Percentiles rank a stretch among this genome's conserved stretches.
phyloP scores from a whole-genome alignment of 2,329 filamentous ascomycete species.

The Aspergillus caelatus region DNA sequence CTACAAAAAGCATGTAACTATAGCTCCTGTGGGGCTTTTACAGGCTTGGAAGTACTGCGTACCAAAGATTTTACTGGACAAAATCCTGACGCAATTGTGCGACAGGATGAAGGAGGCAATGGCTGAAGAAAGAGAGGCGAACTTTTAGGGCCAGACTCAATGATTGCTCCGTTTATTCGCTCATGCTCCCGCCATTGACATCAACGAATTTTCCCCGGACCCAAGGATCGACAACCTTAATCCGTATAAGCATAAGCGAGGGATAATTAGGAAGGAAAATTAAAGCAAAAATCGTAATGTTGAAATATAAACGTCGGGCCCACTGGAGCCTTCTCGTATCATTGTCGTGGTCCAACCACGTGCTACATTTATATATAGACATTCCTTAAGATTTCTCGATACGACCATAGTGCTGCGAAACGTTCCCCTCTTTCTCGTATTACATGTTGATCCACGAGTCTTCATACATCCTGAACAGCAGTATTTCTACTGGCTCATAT shows the following conservation, averaged over 20 bases:
- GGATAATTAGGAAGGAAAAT: no score
- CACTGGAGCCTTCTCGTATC: no score
- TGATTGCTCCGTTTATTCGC: slow-evolving; percentile 5
- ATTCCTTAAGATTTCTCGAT: fast-evolving
- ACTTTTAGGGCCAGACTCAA: background rate
- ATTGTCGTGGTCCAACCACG: no score
- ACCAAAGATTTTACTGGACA: background rate
- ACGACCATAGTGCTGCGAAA: no score
- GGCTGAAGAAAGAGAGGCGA: background rate
- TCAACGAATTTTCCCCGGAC: background rate
- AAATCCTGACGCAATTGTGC: background rate
- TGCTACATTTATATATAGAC: no score
- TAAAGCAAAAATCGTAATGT: no score
- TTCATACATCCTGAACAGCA: no score
- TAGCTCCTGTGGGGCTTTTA: background rate
- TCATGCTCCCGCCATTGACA: slow-evolving; percentile 9
- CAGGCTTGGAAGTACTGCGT: background rate
- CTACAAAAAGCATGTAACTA: background rate
- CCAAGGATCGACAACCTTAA: background rate
- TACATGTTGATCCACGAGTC: no score
- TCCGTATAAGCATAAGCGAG: background rate
- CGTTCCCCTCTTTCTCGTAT: no score
- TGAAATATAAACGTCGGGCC: no score
- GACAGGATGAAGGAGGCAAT: background rate
- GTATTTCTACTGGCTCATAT: no score